A percentile compares a stretch with the other conserved stretches of the same genome.
Evolutionary conservation across 192 early-diverging fungal genomes (phyloP).

Genomic region (Coemansia sp.): DNA sequence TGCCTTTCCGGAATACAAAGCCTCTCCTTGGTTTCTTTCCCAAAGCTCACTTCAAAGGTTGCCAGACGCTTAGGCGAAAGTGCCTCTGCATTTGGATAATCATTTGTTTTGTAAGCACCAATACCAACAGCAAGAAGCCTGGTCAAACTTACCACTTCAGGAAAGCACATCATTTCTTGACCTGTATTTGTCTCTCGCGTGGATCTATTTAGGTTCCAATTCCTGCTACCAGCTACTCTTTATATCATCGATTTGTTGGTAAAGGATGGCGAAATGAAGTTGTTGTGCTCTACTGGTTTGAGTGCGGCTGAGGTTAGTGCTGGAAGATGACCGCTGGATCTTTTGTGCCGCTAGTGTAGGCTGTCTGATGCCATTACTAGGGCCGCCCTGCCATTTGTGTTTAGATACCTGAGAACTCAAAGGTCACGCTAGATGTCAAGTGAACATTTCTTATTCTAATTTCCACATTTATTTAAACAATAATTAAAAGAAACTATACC

Average conservation of each 20-base stretch:
- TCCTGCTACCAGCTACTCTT: conserved; percentile 45
- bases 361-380: conserved; percentile 78
- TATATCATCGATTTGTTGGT: conserved; percentile 33
- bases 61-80: conserved; percentile 15
- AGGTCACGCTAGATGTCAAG: conserved; percentile 81
- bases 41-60: no score
- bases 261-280: neutral
- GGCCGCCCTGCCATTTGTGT: conserved; percentile 93
- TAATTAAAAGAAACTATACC: neutral
- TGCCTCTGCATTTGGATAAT: conserved; percentile 38
- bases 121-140: neutral
- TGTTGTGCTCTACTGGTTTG: conserved; percentile 12
- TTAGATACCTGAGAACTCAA: conserved; percentile 95
- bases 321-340: conserved; percentile 44
- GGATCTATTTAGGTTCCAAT: conserved; percentile 85
- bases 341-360: conserved; percentile 79
- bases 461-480: no score
- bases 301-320: conserved; percentile 32
- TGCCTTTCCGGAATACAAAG: no score
- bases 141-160: no score
- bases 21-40: no score
- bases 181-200: conserved; percentile 68
- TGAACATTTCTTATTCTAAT: conserved; percentile 13
- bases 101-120: neutral
- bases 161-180: no score